Conservation (phyloP, 805 yeast genomes). For the Yarrowia sp. region DNA sequence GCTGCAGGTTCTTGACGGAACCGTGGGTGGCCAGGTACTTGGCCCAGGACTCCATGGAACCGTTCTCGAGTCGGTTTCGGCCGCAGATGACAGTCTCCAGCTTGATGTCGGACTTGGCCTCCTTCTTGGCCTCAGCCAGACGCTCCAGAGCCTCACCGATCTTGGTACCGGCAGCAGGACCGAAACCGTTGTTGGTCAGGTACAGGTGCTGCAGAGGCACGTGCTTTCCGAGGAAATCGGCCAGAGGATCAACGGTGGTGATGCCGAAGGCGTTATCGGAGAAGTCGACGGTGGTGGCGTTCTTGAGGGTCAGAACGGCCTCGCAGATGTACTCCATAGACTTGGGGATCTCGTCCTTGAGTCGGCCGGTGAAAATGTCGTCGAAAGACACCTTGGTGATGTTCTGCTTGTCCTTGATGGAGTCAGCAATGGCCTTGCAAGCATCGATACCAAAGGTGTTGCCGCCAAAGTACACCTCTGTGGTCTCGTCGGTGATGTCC, state of each 20-base stretch:
- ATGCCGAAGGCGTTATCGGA: conserved; percentile 97
- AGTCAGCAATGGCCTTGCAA: conserved; percentile 70
- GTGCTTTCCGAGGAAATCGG: conserved; percentile 75
- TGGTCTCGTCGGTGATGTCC: conserved; percentile 57
- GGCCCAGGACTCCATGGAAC: conserved; percentile 85
- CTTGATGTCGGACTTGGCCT: conserved; percentile 54
- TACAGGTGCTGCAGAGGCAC: conserved; percentile 83
- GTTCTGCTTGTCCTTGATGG: conserved; percentile 51
- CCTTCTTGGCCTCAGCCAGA: conserved; percentile 69
- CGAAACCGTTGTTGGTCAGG: conserved; percentile 95
- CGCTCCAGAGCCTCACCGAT: conserved; percentile 85
- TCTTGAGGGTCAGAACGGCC: conserved; percentile 70
- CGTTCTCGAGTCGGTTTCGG: conserved; percentile 95
- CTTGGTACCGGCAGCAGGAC: conserved; percentile 96
- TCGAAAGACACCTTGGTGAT: conserved; percentile 57
- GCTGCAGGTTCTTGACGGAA: conserved; percentile 71
- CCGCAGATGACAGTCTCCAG: conserved; percentile 94
- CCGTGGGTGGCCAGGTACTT: conserved; percentile 83
- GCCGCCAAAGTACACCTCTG: conserved; percentile 82
- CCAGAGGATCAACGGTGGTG: conserved; percentile 90
- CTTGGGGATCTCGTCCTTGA: conserved; percentile 91
- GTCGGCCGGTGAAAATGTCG: conserved; percentile 93
- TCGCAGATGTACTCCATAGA: conserved; percentile 77
- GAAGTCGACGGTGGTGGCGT: conserved; percentile 75
- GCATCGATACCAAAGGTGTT: conserved; percentile 95